Conservation (phyloP, 2,329 filamentous ascomycete genomes). For the Scleromitrula shiraiana region DNA sequence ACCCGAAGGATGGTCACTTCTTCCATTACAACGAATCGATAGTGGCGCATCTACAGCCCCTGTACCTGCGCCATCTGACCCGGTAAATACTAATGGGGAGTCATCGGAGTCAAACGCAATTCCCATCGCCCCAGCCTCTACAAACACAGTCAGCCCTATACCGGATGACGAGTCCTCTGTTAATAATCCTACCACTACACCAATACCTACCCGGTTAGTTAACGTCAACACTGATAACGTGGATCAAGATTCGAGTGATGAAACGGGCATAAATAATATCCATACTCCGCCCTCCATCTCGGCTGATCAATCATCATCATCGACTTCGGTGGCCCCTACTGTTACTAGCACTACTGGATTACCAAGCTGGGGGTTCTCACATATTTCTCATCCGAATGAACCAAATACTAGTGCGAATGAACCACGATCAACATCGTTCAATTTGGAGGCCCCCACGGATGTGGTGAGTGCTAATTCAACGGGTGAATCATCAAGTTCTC, state of each 20-base stretch:
- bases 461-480: neutral
- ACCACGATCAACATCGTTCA: too few species aligned
- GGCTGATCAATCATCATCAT: conserved; percentile 20
- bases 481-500: conserved; percentile 8
- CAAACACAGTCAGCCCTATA: neutral
- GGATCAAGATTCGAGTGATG: conserved; percentile 21
- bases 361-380: conserved; percentile 1
- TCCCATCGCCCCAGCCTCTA: conserved; percentile 23
- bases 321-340: conserved; percentile 10
- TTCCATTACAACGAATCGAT: conserved; percentile 47
- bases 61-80: conserved; percentile 17
- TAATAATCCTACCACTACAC: conserved; percentile 25
- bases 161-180: conserved; percentile 9
- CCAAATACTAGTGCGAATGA: conserved; percentile 7
- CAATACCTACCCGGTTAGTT: conserved; percentile 17
- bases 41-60: conserved; percentile 9
- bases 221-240: too few species aligned
- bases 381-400: conserved; percentile 5
- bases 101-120: neutral
- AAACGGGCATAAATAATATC: conserved; percentile 21
- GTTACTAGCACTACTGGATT: too few species aligned
- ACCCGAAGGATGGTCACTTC: conserved; percentile 55
- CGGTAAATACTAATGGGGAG: conserved; percentile 13
- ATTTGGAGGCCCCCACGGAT: neutral
- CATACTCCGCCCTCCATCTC: conserved; percentile 20